phyloP scores from a whole-genome alignment of 139 green algal species.

The Asterochloris erici region DNA sequence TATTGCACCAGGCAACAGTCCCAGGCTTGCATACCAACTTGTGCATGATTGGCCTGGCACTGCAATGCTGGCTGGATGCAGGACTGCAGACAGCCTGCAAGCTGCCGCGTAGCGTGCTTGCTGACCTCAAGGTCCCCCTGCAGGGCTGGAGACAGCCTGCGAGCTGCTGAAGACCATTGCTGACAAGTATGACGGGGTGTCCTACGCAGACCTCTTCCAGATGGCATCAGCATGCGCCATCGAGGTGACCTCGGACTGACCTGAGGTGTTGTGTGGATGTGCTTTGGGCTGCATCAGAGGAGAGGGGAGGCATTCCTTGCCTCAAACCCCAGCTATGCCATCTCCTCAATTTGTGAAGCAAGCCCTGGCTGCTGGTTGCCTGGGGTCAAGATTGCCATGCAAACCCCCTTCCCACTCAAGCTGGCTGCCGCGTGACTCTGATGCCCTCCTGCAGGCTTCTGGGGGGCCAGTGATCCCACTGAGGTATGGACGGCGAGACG shows the following conservation, averaged over 20 bases:
- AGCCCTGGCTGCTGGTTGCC: too few relatives aligned
- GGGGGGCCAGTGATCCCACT: conserved; percentile 87
- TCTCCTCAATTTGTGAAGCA: too few relatives aligned
- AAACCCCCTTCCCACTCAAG: too few relatives aligned
- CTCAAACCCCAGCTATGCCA: background rate
- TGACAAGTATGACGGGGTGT: conserved; percentile 48
- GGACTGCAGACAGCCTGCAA: background rate
- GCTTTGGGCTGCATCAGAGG: background rate
- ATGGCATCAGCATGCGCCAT: conserved; percentile 54
- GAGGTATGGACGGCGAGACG: conserved; percentile 78
- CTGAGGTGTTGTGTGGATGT: background rate
- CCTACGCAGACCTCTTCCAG: conserved; percentile 71
- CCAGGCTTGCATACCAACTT: too few relatives aligned
- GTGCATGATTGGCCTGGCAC: background rate
- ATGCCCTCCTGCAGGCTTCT: conserved; percentile 35
- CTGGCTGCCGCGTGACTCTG: too few relatives aligned
- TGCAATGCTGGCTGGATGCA: background rate
- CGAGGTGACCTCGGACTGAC: conserved; percentile 28
- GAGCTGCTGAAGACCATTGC: conserved; percentile 46
- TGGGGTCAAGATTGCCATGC: too few relatives aligned
- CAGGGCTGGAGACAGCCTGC: conserved; percentile 40
- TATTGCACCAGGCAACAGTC: too few relatives aligned
- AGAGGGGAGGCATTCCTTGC: background rate
- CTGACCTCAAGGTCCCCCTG: background rate
- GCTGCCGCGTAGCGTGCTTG: background rate